Percentiles rank a stretch among this genome's conserved stretches.
phyloP scores from a whole-genome alignment of 306 rosid species.

The Lotus japonicus region DNA sequence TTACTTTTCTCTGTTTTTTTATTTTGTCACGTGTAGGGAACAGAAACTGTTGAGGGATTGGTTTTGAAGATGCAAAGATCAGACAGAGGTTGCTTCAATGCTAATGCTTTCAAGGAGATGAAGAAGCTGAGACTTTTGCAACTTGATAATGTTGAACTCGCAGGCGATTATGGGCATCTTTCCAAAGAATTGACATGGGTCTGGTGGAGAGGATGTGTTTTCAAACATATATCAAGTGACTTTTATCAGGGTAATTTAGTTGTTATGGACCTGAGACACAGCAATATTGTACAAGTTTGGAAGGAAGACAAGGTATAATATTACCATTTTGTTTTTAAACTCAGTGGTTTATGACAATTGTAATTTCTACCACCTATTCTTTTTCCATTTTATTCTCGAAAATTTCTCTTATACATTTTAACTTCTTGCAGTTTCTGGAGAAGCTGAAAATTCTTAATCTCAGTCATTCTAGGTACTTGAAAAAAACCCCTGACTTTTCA shows the following conservation, averaged over 20 bases:
- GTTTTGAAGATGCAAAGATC: background rate
- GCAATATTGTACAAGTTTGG: conserved; percentile 26
- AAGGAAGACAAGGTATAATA: conserved; percentile 26
- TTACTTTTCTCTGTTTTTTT: background rate
- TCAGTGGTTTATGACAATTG: background rate
- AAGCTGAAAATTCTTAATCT: conserved; percentile 29
- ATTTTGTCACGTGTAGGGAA: conserved; percentile 14
- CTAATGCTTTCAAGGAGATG: conserved; percentile 33
- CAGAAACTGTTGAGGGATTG: conserved; percentile 8
- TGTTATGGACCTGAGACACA: conserved; percentile 25
- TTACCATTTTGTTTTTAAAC: background rate
- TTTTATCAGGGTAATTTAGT: conserved; percentile 16
- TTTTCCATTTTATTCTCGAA: background rate
- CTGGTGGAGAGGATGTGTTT: conserved; percentile 26
- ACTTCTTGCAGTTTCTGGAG: background rate
- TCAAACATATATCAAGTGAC: conserved; percentile 15
- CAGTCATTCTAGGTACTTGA: background rate
- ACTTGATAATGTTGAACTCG: conserved; percentile 16
- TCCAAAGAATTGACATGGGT: conserved; percentile 25
- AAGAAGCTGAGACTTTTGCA: conserved; percentile 32
- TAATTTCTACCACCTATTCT: background rate
- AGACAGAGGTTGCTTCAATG: background rate
- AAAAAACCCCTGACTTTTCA: conserved; percentile 28
- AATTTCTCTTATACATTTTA: background rate
- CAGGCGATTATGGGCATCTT: conserved; percentile 25